These are phyloP conservation scores for Plectosphaerella plurivora DNA, from an alignment of 2,329 filamentous ascomycete species.

Conservation along the genomic window DNA sequence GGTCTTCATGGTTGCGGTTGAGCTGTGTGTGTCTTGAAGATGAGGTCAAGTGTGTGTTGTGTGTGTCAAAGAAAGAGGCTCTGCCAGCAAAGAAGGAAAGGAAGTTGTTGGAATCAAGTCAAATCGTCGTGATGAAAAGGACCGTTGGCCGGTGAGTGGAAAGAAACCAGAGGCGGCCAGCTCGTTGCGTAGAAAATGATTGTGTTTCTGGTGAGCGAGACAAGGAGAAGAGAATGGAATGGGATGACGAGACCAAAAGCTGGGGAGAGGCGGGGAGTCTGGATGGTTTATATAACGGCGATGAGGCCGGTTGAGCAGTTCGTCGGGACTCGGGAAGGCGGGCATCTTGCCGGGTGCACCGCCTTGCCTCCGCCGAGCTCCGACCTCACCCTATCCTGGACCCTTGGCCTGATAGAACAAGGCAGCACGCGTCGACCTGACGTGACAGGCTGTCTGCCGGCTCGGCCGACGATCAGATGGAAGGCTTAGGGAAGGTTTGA, in stretches of 20 bases:
- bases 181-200: background rate
- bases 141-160: background rate
- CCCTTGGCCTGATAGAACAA: no score
- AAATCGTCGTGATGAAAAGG: background rate
- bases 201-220: background rate
- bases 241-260: background rate
- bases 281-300: no score
- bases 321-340: no score
- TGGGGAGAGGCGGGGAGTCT: no score
- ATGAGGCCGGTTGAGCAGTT: no score
- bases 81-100: background rate
- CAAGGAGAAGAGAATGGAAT: background rate
- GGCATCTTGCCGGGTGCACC: no score
- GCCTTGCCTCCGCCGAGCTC: no score
- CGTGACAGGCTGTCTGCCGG: no score
- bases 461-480: no score
- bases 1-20: background rate
- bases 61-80: background rate
- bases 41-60: background rate
- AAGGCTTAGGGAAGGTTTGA: no score
- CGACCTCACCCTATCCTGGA: no score
- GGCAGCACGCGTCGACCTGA: no score
- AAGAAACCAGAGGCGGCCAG: background rate
- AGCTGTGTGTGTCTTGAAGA: background rate
- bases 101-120: background rate